These are phyloP conservation scores for Pichia eremophila DNA, from an alignment of 805 yeast species.

Conservation along the genomic window DNA sequence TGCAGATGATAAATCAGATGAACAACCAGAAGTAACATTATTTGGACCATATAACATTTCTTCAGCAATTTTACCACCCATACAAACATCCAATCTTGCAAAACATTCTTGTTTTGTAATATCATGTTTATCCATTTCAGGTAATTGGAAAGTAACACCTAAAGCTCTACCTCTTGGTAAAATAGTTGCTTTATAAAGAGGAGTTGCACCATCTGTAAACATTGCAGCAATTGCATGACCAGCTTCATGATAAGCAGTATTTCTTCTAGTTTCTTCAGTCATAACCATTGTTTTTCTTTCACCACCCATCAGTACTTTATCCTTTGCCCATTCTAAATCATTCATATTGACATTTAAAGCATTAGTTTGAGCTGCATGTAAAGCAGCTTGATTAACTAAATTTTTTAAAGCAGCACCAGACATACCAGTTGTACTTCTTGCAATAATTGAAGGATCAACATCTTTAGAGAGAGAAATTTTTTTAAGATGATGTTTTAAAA, in stretches of 20 bases:
- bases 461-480: slow-evolving; percentile 78
- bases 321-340: slow-evolving; percentile 99
- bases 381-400: slow-evolving; percentile 96
- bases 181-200: slow-evolving; percentile 92
- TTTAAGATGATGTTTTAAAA: slow-evolving; percentile 82
- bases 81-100: slow-evolving; percentile 90
- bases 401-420: slow-evolving; percentile 98
- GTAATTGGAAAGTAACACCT: slow-evolving; percentile 94
- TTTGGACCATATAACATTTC: slow-evolving; percentile 85
- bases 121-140: slow-evolving; percentile 96
- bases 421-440: slow-evolving; percentile 96
- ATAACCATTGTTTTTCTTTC: slow-evolving; percentile 96
- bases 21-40: slow-evolving; percentile 91
- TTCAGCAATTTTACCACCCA: slow-evolving; percentile 99
- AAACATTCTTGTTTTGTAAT: slow-evolving; percentile 82
- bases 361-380: slow-evolving; percentile 86
- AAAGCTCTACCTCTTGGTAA: slow-evolving; percentile 94
- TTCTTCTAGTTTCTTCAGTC: slow-evolving; percentile 87
- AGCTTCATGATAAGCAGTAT: slow-evolving; percentile 98
- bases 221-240: slow-evolving; percentile 98
- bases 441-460: slow-evolving; percentile 83
- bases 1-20: slow-evolving; percentile 83
- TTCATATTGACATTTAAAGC: slow-evolving; percentile 84
- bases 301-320: slow-evolving; percentile 95
- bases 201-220: slow-evolving; percentile 89